These are phyloP conservation scores for Porphyrellus cyaneotinctus DNA, from an alignment of 768 basidiomycete species.

Conservation along the genomic window DNA sequence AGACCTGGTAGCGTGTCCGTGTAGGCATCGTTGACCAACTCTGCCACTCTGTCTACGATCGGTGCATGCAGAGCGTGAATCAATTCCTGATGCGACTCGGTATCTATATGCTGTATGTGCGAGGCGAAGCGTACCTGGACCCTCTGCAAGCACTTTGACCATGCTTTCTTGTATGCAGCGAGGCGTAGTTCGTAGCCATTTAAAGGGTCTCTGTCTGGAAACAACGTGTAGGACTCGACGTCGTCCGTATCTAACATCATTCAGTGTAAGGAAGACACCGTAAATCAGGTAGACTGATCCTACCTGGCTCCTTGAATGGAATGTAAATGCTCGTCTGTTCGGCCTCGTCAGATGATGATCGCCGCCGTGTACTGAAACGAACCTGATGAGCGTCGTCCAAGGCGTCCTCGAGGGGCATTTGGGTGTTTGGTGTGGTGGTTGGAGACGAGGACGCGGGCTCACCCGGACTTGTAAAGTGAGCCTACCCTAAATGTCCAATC, in stretches of 20 bases:
- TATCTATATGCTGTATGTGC: background rate
- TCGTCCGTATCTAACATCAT: slow-evolving; percentile 13
- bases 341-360: slow-evolving; percentile 6
- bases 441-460: background rate
- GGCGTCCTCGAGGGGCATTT: slow-evolving; percentile 14
- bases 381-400: slow-evolving; percentile 29
- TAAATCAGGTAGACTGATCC: background rate
- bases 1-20: slow-evolving; percentile 45
- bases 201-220: slow-evolving; percentile 28
- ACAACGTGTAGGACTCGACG: slow-evolving; percentile 24
- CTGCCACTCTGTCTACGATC: slow-evolving; percentile 41
- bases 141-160: slow-evolving; percentile 54
- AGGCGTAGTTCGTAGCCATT: slow-evolving; percentile 41
- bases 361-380: background rate
- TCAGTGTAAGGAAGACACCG: background rate
- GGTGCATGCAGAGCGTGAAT: slow-evolving; percentile 47
- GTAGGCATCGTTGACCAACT: slow-evolving; percentile 44
- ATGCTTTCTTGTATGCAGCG: slow-evolving; percentile 51
- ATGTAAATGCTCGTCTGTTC: slow-evolving; percentile 30
- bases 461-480: too few relatives aligned
- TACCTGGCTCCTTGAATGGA: slow-evolving; percentile 23
- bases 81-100: slow-evolving; percentile 36
- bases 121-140: slow-evolving; percentile 44
- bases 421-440: background rate
- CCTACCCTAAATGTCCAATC: slow-evolving; percentile 48